A percentile compares a stretch with the other conserved stretches of the same genome.
These are phyloP conservation scores for Albugo candida DNA, from an alignment of 352 stramenopile species.

Conservation along the genomic window DNA sequence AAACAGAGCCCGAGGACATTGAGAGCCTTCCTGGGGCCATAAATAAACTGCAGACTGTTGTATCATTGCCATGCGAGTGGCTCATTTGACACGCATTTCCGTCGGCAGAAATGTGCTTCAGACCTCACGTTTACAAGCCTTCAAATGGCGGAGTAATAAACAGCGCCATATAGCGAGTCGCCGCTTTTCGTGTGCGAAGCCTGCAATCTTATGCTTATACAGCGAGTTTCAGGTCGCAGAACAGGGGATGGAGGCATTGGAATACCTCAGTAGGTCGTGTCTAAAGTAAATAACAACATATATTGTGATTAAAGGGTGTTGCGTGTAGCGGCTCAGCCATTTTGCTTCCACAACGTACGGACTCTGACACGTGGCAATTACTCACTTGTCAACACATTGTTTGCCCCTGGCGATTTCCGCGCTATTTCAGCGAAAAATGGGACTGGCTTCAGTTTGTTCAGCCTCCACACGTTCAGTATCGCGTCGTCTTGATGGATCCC, in stretches of 20 bases:
- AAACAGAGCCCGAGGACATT: too few species aligned
- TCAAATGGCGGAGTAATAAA: too few species aligned
- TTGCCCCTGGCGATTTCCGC: conserved; percentile 58
- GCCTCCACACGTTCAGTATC: conserved; percentile 50
- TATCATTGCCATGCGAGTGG: too few species aligned
- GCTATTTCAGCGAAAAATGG: conserved; percentile 59
- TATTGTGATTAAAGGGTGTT: neutral
- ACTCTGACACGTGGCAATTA: neutral
- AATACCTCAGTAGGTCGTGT: conserved; percentile 52
- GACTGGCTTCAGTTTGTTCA: conserved; percentile 69
- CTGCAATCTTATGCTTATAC: too few species aligned
- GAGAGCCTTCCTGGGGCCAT: too few species aligned
- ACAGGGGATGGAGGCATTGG: conserved; percentile 42
- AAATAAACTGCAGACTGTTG: too few species aligned
- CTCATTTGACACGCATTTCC: too few species aligned
- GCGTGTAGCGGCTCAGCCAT: conserved; percentile 37
- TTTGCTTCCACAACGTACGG: conserved; percentile 13
- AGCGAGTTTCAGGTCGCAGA: too few species aligned
- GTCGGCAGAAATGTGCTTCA: too few species aligned
- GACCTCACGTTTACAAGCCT: too few species aligned
- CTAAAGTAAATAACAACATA: neutral
- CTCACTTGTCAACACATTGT: conserved; percentile 68
- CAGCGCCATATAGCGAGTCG: too few species aligned
- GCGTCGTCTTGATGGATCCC: conserved; percentile 31
- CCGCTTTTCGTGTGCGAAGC: too few species aligned